Evolutionary conservation across 2,329 filamentous ascomycete species (phyloP), one percentile per base, ranked within the genome.

Genomic region (Alternaria sp.): DNA sequence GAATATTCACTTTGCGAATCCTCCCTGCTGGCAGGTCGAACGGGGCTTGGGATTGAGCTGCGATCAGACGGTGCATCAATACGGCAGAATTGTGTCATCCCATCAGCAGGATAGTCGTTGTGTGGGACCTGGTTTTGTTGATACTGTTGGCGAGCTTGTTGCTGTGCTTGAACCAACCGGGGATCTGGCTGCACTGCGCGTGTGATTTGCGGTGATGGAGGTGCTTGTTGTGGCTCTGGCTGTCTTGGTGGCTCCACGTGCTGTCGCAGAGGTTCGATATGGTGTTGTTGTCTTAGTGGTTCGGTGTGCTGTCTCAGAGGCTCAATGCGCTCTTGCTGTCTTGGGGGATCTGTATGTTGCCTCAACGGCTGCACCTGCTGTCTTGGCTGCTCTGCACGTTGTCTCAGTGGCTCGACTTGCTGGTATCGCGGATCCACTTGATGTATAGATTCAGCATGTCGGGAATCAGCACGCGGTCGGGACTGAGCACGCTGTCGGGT

Each of bases 71-170:
- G 85, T 40, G 90, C 86, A 4, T 89, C 91, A 40, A 92, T 89
- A 61, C 93, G 89, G 79, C 94, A 98, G 64, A 97, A 90, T 87
- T 98, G 97, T 0, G 94, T 97, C 93, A 98, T 98, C 5, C 94
- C 94, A 75, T 98, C 94, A 78, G 91, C 88, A 0, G 94, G 94
- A 76, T 97, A 97, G 10, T 95, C 93, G 70, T 98, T 96, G 72
- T 97, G 93, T 14, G 94, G 93, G 3, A 97, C 87, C 65, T 93
- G 89, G 57, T 81, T 83, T 40, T 80, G 78, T 57, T 76, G 77
- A 54, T 76, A 77, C 43, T 78, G 71, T 53, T 81, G 77, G 16
- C 74, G 74, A 28, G 74, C 76, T 60, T 77, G 72, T 59, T 79
- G 74, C 57, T 76, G 75, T 46, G 74, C 77, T 57, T 77, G 76